Evolutionary conservation across 768 basidiomycete species (phyloP), one percentile per base, ranked within the genome.

Genomic region (Tephrocybe sp.): DNA sequence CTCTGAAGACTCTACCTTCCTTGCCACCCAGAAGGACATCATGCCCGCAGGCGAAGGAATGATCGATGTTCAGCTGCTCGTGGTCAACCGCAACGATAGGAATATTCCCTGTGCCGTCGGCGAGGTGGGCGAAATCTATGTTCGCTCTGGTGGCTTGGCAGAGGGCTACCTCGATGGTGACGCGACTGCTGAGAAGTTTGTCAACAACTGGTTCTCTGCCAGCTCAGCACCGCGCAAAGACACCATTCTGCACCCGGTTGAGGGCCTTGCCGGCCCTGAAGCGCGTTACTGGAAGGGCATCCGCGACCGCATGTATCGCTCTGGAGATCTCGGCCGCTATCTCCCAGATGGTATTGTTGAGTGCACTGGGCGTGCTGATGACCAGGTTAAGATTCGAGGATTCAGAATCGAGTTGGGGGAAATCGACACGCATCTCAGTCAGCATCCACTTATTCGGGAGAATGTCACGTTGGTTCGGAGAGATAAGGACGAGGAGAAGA

Each of bases 401-500:
- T 99, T 99, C 85, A 80, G 97, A 21, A 98, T 99, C 62, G 97
- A 99, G 67, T 80, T 98, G 6, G 95, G 95, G 14, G 97, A 99
- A 68, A 97, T 99, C 58, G 97, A 99, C 66, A 97, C 91, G 0
- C 86, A 96, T 71, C 83, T 99, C 50, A 90, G 89, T 60, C 86
- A 94, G 62, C 95, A 98, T 65, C 88, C 92, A 7, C 80, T 93
- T 17, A 84, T 99, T 2, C 77, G 96, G n/a, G 97, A 98, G 72
- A 99, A 99, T 66, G 95, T 99, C 46, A 98, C 97, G 2, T 80
- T 98, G 33, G 95, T 99, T 38, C 75, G 96, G 58, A 77, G 96
- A 66, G 96, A 99, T 74, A 98, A 98, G 75, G 93, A 98, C 69
- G 97, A 98, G 70, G 97, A 99, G 73, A 98, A 99, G 75, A 94